These are phyloP conservation scores for Solanum paucissectum DNA, from an alignment of 257 asterid genomes.

Conservation along the genomic window DNA sequence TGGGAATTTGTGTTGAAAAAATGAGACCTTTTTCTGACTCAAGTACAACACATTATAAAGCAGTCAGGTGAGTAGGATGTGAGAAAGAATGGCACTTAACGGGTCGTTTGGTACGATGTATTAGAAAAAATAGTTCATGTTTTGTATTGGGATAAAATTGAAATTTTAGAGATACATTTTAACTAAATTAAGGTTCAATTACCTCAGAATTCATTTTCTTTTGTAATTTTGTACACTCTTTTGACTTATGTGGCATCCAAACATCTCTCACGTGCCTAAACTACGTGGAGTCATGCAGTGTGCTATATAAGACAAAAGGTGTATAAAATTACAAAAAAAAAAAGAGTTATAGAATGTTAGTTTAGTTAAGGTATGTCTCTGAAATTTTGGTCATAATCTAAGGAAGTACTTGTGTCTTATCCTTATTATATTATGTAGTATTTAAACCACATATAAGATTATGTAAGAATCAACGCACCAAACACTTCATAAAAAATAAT, in stretches of 20 bases:
- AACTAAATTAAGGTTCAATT: too few species aligned
- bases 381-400: too few species aligned
- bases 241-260: not conserved
- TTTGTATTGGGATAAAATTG: too few species aligned
- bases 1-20: not conserved
- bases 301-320: not conserved
- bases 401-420: not conserved
- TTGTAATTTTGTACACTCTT: not conserved
- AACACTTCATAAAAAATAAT: too few species aligned
- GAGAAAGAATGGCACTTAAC: not conserved
- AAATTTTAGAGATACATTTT: too few species aligned
- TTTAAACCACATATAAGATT: too few species aligned
- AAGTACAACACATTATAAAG: not conserved
- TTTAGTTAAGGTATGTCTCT: too few species aligned
- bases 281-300: fast-evolving
- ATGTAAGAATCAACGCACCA: not conserved
- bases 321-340: too few species aligned
- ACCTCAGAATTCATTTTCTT: fast-evolving
- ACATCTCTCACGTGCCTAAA: not conserved
- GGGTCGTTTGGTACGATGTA: not conserved
- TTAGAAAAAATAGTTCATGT: too few species aligned
- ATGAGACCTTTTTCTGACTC: not conserved
- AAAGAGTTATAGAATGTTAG: fast-evolving
- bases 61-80: not conserved
- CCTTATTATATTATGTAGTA: too few species aligned